Base-by-base conservation (phyloP, 2,329 filamentous ascomycete genomes). In the Calonectria montana region DNA sequence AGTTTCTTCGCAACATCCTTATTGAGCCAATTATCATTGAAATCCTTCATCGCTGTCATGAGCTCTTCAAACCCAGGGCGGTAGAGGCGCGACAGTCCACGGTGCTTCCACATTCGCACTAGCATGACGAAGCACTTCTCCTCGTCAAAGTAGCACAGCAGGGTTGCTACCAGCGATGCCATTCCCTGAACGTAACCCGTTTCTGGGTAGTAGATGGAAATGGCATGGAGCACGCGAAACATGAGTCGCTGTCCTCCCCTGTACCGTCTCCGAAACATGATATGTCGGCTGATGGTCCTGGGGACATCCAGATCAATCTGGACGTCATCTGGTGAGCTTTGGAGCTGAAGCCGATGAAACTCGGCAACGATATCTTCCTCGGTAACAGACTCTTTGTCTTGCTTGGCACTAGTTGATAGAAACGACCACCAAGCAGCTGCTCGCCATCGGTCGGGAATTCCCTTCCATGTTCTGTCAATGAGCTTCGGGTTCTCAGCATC, bases 301-400 rank as follows among this genome's bases (percentile, higher is more conserved):
- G 97, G 97, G 21, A 99, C 97, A 82, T 99, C 97, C 50, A 98
- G 91, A 82, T 99, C 97, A 78, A 99, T 99, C 84, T 99, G 97
- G 25, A 96, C 92, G 82, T 99, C 97, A 80, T 99, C 97, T 0
- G 95, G 92, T 3, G 94, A 98, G 67, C 91, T 91, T 71, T 91
- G 86, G 18, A 91, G 87, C 79, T 97, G 93, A 31, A 97, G 89
- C 50, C 91, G 89, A 81, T 94, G 90, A 80, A 95, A 98, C 35
- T 90, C 87, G 48, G 89, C 87, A 45, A 95, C 91, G 59, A 98
- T 89, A 68, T 94, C 89, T 47, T 92, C 90, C 68, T 97, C 94
- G 0, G 91, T 87, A 4, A 90, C 89, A 63, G 89, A 91, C 23
- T 75, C 79, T n/a, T 90, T 87, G 63, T 87, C 84, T 73, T 90